These are phyloP conservation scores for Tylopilus sp. DNA, from an alignment of 1,284 basidiomycete species.

Conservation along the genomic window DNA sequence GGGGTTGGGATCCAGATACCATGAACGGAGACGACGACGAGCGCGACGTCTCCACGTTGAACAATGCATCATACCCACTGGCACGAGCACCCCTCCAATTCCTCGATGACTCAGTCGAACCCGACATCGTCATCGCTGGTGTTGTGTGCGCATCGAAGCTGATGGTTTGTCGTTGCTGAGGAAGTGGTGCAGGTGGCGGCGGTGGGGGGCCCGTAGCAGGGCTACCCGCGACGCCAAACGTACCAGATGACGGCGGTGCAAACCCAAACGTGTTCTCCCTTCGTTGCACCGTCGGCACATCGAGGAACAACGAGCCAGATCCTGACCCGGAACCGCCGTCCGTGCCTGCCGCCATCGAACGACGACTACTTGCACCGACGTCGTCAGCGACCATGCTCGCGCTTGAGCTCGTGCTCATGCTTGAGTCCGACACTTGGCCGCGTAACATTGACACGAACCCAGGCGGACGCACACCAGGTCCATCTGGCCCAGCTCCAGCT, in stretches of 20 bases:
- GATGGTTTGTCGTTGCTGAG: background rate
- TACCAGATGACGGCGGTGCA: slow-evolving; percentile 11
- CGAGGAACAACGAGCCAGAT: slow-evolving; percentile 7
- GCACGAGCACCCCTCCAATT: slow-evolving; percentile 9
- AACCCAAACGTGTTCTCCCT: slow-evolving; percentile 14
- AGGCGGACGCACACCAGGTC: slow-evolving; percentile 11
- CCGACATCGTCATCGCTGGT: slow-evolving; percentile 12
- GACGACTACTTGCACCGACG: slow-evolving; percentile 5
- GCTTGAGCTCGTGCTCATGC: slow-evolving; percentile 12
- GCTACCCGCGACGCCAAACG: slow-evolving; percentile 4
- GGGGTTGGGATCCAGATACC: slow-evolving; percentile 5
- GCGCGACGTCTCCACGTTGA: slow-evolving; percentile 12
- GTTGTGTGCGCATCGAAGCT: slow-evolving; percentile 9
- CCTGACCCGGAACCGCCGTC: background rate
- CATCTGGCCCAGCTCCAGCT: slow-evolving; percentile 4
- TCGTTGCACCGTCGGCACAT: slow-evolving; percentile 9
- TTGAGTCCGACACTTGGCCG: slow-evolving; percentile 19
- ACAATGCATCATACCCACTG: slow-evolving; percentile 10
- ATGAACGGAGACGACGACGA: slow-evolving; percentile 15
- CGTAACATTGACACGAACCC: slow-evolving; percentile 14
- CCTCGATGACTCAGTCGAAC: slow-evolving; percentile 10
- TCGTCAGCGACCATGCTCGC: slow-evolving; percentile 15
- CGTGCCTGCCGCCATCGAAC: background rate
- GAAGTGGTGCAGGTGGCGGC: background rate
- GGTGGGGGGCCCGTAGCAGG: background rate